phyloP scores from a whole-genome alignment of 345 rosid genomes.

The Litchi chinensis region DNA sequence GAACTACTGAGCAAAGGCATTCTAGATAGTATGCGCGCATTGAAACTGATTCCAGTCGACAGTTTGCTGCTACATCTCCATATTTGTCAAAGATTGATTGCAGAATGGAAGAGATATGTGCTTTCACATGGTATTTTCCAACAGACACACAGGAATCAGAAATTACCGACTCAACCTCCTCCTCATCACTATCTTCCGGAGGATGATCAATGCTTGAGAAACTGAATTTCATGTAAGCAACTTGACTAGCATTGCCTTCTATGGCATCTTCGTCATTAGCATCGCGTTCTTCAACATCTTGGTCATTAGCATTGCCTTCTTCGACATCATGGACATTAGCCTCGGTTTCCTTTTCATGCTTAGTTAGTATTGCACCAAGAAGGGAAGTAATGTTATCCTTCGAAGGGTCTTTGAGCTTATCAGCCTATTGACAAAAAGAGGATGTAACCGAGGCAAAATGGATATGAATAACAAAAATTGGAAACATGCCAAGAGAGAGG shows the following conservation, averaged over 20 bases:
- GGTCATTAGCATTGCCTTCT: constrained; percentile 17
- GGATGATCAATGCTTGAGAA: constrained; percentile 42
- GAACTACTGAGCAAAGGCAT: constrained; percentile 68
- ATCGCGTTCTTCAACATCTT: constrained; percentile 10
- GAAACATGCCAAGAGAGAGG: not conserved
- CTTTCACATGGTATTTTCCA: constrained; percentile 70
- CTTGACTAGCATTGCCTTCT: constrained; percentile 16
- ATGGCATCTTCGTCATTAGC: constrained; percentile 18
- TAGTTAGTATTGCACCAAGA: constrained; percentile 13
- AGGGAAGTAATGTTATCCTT: constrained; percentile 15
- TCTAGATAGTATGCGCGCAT: constrained; percentile 73
- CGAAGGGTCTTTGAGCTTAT: constrained; percentile 27
- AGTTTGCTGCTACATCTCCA: constrained; percentile 84
- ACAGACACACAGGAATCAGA: constrained; percentile 73
- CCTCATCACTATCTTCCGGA: constrained; percentile 48
- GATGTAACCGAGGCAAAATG: not conserved
- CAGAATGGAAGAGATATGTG: constrained; percentile 53
- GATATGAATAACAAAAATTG: not conserved
- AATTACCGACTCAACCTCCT: constrained; percentile 54
- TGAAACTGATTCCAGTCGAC: constrained; percentile 63
- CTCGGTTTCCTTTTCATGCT: constrained; percentile 25
- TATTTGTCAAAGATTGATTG: constrained; percentile 57
- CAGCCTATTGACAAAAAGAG: constrained; percentile 28
- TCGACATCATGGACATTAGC: constrained; percentile 12
- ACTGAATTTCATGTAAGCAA: constrained; percentile 36